These are phyloP conservation scores for Phaeoacremonium minimum DNA, from an alignment of 2,329 filamentous ascomycete genomes.

Conservation along the genomic window DNA sequence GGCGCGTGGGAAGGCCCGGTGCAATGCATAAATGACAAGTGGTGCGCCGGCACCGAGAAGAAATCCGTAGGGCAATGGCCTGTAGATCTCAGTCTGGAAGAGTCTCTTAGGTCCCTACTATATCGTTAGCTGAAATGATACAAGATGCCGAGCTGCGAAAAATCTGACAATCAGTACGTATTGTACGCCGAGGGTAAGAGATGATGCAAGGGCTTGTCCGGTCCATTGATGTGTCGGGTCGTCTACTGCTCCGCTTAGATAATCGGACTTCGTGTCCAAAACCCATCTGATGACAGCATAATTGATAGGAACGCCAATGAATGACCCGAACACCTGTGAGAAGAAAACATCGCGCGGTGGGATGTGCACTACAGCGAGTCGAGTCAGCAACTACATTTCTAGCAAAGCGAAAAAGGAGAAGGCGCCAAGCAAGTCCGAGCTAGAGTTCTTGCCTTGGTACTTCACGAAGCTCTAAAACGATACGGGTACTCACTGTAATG, in stretches of 20 bases:
- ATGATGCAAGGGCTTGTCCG: conserved; percentile 45
- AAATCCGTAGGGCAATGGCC: conserved; percentile 47
- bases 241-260: conserved; percentile 40
- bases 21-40: conserved; percentile 42
- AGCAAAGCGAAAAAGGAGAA: too few species aligned
- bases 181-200: conserved; percentile 52
- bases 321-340: conserved; percentile 54
- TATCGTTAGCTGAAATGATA: background rate
- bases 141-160: conserved; percentile 1
- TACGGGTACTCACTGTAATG: too few species aligned
- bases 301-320: conserved; percentile 56
- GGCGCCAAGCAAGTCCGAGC: too few species aligned
- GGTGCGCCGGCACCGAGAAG: conserved; percentile 43
- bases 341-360: conserved; percentile 56
- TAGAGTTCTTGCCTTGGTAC: too few species aligned
- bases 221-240: conserved; percentile 61
- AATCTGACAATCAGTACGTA: conserved; percentile 50
- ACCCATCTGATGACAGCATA: conserved; percentile 59
- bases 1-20: conserved; percentile 45
- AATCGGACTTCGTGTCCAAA: conserved; percentile 50
- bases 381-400: too few species aligned
- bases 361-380: too few species aligned
- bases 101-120: conserved; percentile 42
- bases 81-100: conserved; percentile 42
- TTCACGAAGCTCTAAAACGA: too few species aligned